Percentiles rank a stretch among this genome's conserved stretches.
Evolutionary conservation across 2,329 filamentous ascomycete genomes (phyloP).

Genomic region (Microdochium paspali): DNA sequence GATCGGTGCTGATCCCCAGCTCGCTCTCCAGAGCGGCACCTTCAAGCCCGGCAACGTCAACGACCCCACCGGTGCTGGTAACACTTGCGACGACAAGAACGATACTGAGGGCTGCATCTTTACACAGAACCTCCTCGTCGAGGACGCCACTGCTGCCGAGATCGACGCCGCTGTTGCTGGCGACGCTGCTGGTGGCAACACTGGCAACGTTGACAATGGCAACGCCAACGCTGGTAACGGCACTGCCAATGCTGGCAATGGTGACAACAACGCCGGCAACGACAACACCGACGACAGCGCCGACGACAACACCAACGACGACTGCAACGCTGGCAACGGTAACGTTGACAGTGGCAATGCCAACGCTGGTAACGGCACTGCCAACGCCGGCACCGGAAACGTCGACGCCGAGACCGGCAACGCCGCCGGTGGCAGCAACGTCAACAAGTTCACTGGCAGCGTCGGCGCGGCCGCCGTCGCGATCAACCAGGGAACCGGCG

Average conservation of each 20-base stretch:
- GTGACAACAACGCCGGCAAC: constrained; percentile 1
- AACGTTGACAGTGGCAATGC: background rate
- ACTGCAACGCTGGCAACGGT: background rate
- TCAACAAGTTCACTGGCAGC: constrained; percentile 32
- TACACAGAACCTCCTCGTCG: constrained; percentile 40
- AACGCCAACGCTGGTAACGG: constrained; percentile 3
- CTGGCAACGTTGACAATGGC: constrained; percentile 6
- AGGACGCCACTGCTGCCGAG: constrained; percentile 43
- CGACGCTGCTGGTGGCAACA: constrained; percentile 9
- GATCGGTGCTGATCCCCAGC: constrained; percentile 52
- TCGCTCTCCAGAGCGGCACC: constrained; percentile 52
- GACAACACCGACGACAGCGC: constrained; percentile 5
- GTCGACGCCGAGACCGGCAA: constrained; percentile 11
- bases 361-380: background rate
- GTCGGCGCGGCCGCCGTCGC: constrained; percentile 30
- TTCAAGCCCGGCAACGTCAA: constrained; percentile 49
- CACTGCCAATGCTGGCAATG: constrained; percentile 4
- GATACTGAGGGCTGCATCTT: constrained; percentile 48
- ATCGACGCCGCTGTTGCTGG: constrained; percentile 39
- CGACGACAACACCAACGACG: constrained; percentile 1
- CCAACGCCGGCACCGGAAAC: constrained; percentile 8
- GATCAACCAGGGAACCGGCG: constrained; percentile 25
- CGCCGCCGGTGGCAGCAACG: constrained; percentile 18
- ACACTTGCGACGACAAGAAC: constrained; percentile 40
- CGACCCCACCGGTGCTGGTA: constrained; percentile 33